These are phyloP conservation scores for Vanrija sp. DNA, from an alignment of 1,284 basidiomycete species.

Conservation along the genomic window DNA sequence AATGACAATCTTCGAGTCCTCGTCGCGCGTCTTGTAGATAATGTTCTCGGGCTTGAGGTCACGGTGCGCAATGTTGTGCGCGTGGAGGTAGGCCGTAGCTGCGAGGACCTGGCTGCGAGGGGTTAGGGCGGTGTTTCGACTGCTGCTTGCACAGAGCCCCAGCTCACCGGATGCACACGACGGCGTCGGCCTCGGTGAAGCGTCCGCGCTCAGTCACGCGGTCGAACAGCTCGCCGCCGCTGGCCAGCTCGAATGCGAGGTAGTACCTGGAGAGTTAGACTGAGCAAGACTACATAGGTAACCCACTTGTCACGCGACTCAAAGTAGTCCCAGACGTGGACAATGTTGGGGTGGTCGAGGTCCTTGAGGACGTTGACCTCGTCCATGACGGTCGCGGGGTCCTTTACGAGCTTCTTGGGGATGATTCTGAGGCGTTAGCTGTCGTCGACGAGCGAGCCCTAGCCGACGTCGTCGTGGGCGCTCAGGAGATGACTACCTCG, in stretches of 20 bases:
- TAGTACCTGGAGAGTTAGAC: constrained; percentile 57
- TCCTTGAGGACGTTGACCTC: constrained; percentile 88
- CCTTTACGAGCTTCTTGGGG: constrained; percentile 85
- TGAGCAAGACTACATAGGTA: background rate
- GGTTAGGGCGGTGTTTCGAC: constrained; percentile 4
- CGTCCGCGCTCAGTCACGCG: constrained; percentile 75
- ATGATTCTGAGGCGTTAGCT: constrained; percentile 61
- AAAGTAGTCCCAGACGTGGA: constrained; percentile 60
- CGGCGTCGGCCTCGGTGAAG: constrained; percentile 84
- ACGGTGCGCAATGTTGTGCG: constrained; percentile 84
- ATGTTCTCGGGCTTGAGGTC: constrained; percentile 97
- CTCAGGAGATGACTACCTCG: too few relatives aligned
- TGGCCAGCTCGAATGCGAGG: constrained; percentile 83
- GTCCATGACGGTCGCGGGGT: constrained; percentile 76
- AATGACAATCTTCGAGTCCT: constrained; percentile 77
- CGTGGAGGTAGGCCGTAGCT: constrained; percentile 76
- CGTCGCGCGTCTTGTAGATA: constrained; percentile 71
- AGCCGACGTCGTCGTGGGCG: too few relatives aligned
- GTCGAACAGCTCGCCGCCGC: constrained; percentile 85
- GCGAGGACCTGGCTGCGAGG: constrained; percentile 56
- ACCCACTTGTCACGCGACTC: constrained; percentile 71
- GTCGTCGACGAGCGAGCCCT: background rate
- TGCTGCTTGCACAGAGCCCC: background rate
- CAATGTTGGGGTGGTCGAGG: constrained; percentile 82
- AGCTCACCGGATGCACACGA: constrained; percentile 62